Evolutionary conservation across 2,329 filamentous ascomycete genomes (phyloP).

Genomic region (Beauveria sp.): DNA sequence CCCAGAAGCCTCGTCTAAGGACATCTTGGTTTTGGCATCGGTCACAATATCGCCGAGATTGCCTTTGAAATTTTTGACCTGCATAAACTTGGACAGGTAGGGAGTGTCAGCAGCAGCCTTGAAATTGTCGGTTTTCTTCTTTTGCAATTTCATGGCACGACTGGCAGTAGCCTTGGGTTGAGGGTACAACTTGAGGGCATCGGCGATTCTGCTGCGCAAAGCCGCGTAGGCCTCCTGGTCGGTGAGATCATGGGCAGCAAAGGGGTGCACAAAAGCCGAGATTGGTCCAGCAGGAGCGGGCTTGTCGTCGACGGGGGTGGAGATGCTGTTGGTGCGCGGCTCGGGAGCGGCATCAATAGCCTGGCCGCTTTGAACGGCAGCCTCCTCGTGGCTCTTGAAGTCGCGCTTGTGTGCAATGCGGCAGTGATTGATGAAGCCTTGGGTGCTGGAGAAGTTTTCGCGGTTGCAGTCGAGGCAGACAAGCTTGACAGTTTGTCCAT

Average conservation of each 20-base stretch:
- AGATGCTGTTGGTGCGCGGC: not conserved
- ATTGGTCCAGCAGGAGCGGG: slow-evolving; percentile 12
- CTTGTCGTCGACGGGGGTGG: not conserved
- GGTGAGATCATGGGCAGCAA: slow-evolving; percentile 35
- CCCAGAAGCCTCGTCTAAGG: slow-evolving; percentile 43
- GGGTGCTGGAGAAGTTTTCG: slow-evolving; percentile 90
- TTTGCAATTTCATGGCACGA: slow-evolving; percentile 28
- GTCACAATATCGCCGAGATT: slow-evolving; percentile 51
- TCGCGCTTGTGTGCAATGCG: slow-evolving; percentile 90
- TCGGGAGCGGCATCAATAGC: slow-evolving; percentile 51
- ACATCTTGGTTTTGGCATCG: slow-evolving; percentile 49
- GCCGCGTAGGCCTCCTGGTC: slow-evolving; percentile 45
- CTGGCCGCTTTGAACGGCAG: slow-evolving; percentile 79
- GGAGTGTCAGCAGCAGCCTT: slow-evolving; percentile 53
- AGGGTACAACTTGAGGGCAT: slow-evolving; percentile 44
- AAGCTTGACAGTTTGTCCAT: slow-evolving; percentile 81
- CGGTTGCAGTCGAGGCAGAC: slow-evolving; percentile 83
- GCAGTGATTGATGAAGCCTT: slow-evolving; percentile 99
- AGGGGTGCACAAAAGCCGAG: slow-evolving; percentile 25
- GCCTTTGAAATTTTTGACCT: slow-evolving; percentile 51
- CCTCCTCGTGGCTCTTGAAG: slow-evolving; percentile 93
- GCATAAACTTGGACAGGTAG: slow-evolving; percentile 59
- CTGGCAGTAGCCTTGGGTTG: slow-evolving; percentile 43
- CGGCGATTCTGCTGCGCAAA: slow-evolving; percentile 45
- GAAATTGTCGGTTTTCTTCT: slow-evolving; percentile 14